A percentile compares a stretch with the other conserved stretches of the same genome.
These are phyloP conservation scores for Yamadazyma songkhlaensis DNA, from an alignment of 1,139 yeast species.

Conservation along the genomic window DNA sequence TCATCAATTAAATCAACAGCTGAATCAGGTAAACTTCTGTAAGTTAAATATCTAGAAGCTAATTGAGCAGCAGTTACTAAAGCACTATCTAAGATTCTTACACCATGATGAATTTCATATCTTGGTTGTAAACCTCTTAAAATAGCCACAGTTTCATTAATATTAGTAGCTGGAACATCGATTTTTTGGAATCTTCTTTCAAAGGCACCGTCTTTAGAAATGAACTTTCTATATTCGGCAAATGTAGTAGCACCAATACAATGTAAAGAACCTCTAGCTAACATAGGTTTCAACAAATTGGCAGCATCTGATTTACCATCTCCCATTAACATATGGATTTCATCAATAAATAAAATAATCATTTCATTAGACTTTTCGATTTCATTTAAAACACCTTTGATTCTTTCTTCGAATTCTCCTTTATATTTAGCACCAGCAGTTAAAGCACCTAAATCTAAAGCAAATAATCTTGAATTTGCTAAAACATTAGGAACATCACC, in stretches of 20 bases:
- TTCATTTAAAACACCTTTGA: conserved; percentile 93
- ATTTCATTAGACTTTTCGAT: conserved; percentile 83
- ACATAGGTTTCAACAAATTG: conserved; percentile 91
- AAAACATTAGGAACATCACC: conserved; percentile 91
- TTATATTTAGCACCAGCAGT: conserved; percentile 98
- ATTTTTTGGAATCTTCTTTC: conserved; percentile 98
- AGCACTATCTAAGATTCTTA: conserved; percentile 92
- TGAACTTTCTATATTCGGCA: conserved; percentile 86
- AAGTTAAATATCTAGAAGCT: conserved; percentile 92
- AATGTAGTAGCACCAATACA: conserved; percentile 99
- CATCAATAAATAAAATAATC: conserved; percentile 90
- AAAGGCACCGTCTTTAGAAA: conserved; percentile 97
- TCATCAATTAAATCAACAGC: conserved; percentile 97
- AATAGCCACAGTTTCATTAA: conserved; percentile 91
- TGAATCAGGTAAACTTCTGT: conserved; percentile 94
- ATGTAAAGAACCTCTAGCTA: conserved; percentile 93
- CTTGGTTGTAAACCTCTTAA: conserved; percentile 94
- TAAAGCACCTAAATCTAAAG: conserved; percentile 90
- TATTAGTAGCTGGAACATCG: conserved; percentile 92
- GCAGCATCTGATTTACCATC: conserved; percentile 96
- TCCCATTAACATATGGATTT: conserved; percentile 99
- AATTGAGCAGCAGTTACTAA: conserved; percentile 92
- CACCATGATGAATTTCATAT: conserved; percentile 98
- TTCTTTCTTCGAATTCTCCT: conserved; percentile 98
- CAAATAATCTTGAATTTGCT: conserved; percentile 74